phyloP scores from a whole-genome alignment of 768 basidiomycete genomes.

The Amanita thiersii region DNA sequence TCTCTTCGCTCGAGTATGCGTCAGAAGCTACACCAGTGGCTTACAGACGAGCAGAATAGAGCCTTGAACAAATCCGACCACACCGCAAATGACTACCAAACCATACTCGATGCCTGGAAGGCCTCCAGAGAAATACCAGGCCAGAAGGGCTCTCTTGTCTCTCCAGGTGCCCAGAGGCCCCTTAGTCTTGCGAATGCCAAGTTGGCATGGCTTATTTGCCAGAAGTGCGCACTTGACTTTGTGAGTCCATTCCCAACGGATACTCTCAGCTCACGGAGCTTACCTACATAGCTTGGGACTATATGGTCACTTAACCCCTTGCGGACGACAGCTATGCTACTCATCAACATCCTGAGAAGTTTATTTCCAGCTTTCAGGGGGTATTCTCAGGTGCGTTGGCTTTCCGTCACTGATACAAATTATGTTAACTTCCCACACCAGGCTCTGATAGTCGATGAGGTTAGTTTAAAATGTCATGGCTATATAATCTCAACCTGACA shows the following conservation, averaged over 20 bases:
- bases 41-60: constrained; percentile 14
- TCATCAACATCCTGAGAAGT: constrained; percentile 63
- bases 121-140: constrained; percentile 45
- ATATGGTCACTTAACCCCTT: constrained; percentile 53
- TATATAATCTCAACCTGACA: constrained; percentile 7
- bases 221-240: constrained; percentile 47
- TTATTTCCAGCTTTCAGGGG: constrained; percentile 76
- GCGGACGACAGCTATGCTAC: constrained; percentile 63
- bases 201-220: constrained; percentile 49
- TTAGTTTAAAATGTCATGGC: constrained; percentile 22
- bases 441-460: constrained; percentile 81
- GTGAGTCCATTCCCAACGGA: constrained; percentile 21
- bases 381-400: constrained; percentile 58
- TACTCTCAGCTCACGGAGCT: constrained; percentile 6
- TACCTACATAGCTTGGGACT: constrained; percentile 26
- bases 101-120: constrained; percentile 47
- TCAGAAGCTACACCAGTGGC: constrained; percentile 25
- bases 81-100: constrained; percentile 11
- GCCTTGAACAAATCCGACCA: constrained; percentile 14
- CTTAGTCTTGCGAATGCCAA: constrained; percentile 46
- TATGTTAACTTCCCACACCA: constrained; percentile 19
- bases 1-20: constrained; percentile 31
- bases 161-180: constrained; percentile 65
- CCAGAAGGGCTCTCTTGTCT: constrained; percentile 36
- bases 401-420: constrained; percentile 12